Conservation (phyloP, 2,329 filamentous ascomycete species). For the Fusarium tricinctum region DNA sequence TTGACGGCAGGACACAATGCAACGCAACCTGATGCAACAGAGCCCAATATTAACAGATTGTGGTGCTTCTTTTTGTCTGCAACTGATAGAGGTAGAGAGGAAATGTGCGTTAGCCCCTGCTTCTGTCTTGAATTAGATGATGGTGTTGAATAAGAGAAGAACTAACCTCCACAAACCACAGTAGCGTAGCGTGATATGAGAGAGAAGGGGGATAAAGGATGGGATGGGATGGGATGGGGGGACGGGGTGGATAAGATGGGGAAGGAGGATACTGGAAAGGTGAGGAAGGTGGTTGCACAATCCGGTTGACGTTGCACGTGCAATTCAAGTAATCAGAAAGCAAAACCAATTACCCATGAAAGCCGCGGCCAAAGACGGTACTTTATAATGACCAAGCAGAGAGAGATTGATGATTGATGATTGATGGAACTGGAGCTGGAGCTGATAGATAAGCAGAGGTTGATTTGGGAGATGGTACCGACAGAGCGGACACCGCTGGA, state of each 20-base stretch:
- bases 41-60: conserved; percentile 2
- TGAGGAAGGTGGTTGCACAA: conserved; percentile 38
- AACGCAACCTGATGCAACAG: conserved; percentile 3
- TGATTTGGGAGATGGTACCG: conserved; percentile 20
- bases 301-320: conserved; percentile 40
- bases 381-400: not conserved
- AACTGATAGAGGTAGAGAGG: not conserved
- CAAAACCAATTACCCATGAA: not conserved
- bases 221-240: conserved; percentile 34
- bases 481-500: conserved; percentile 40
- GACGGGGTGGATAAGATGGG: conserved; percentile 24
- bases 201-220: not conserved
- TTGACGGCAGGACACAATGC: conserved; percentile 4
- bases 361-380: conserved; percentile 19
- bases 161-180: conserved; percentile 16
- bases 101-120: conserved; percentile 14
- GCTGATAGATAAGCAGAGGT: not conserved
- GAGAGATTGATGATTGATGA: no score
- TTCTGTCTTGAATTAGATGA: conserved; percentile 31
- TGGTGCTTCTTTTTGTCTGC: not conserved
- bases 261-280: conserved; percentile 30
- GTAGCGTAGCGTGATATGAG: conserved; percentile 26
- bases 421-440: not conserved
- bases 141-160: conserved; percentile 33
- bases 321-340: conserved; percentile 20